Base-by-base conservation (phyloP, 2,329 filamentous ascomycete genomes). In the Ascochyta lentis region DNA sequence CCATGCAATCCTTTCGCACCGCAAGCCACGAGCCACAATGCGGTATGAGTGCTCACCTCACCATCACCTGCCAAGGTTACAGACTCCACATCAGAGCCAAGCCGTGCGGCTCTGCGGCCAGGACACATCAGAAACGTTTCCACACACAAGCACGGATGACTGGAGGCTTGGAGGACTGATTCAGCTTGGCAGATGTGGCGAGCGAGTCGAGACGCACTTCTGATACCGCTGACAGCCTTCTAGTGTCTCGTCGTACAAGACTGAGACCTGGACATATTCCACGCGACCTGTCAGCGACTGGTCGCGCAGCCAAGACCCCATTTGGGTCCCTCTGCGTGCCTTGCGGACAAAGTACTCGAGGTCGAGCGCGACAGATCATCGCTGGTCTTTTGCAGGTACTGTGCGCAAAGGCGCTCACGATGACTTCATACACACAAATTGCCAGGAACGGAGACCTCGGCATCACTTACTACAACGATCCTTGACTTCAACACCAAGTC, bases 61-160 rank as follows among this genome's bases (percentile, higher is more conserved):
- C 27, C 10, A 29, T 12, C 9, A 29, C 27, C 27, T 29, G 10
- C 10, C 27, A 12, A 29, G 27, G 27, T 4, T 12, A 10, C 9
- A 12, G 27, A 9, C 8, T 10, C 8, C 4, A 29, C 27, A 29
- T 29, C 27, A 29, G 8, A 29, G 10, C 27, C 27, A 29, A 47
- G 47, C 19, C 19, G 24, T 44, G 53, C 27, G 53, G 53, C 47
- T 56, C 53, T 56, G 47, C 42, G 37, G 53, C 43, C 53, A 37
- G 47, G 38, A 43, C 53, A 41, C 27, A 50, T 4, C 19, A 47
- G 47, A 56, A 56, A 56, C 47, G 47, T 31, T n/a, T 31, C 19
- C 41, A 33, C 15, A 24, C 26, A 34, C 37, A 27, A 16, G 39
- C 33, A 39, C 24, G 26, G 34, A 48, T 26, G 4, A 34, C 19